A percentile compares a stretch with the other conserved stretches of the same genome.
Evolutionary conservation across 2,329 filamentous ascomycete genomes (phyloP).

Genomic region (Sarocladium brachiariae): DNA sequence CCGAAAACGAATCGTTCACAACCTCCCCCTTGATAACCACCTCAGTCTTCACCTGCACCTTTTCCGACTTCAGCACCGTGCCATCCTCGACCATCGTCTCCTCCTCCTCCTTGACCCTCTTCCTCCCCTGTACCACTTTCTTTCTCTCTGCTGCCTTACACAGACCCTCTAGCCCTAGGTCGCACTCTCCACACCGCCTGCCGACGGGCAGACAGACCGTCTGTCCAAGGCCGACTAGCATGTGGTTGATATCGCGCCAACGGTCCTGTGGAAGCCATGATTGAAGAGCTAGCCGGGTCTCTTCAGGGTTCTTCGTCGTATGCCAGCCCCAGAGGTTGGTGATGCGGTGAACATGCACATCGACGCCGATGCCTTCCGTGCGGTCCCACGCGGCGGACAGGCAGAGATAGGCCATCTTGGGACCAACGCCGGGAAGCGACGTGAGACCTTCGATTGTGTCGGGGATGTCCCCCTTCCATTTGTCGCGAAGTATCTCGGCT

Average conservation of each 20-base stretch:
- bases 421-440: conserved; percentile 77
- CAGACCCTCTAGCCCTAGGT: conserved; percentile 65
- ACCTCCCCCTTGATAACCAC: conserved; percentile 25
- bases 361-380: conserved; percentile 77
- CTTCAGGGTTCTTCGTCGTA: conserved; percentile 72
- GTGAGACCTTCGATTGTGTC: conserved; percentile 68
- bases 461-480: conserved; percentile 71
- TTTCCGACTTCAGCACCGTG: conserved; percentile 18
- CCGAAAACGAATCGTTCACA: conserved; percentile 16
- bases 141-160: conserved; percentile 66
- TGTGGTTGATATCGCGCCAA: conserved; percentile 88
- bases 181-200: conserved; percentile 77
- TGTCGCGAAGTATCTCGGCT: conserved; percentile 64
- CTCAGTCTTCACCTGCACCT: conserved; percentile 17
- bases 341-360: conserved; percentile 92
- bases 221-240: conserved; percentile 85
- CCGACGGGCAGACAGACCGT: conserved; percentile 77
- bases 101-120: conserved; percentile 27
- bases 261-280: conserved; percentile 75
- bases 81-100: conserved; percentile 16
- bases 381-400: conserved; percentile 63
- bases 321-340: conserved; percentile 94
- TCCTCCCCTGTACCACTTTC: conserved; percentile 53
- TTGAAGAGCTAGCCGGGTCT: conserved; percentile 69
- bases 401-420: conserved; percentile 91